Conservation (phyloP, 139 green algal species). For the Parachlorella kessleri region DNA sequence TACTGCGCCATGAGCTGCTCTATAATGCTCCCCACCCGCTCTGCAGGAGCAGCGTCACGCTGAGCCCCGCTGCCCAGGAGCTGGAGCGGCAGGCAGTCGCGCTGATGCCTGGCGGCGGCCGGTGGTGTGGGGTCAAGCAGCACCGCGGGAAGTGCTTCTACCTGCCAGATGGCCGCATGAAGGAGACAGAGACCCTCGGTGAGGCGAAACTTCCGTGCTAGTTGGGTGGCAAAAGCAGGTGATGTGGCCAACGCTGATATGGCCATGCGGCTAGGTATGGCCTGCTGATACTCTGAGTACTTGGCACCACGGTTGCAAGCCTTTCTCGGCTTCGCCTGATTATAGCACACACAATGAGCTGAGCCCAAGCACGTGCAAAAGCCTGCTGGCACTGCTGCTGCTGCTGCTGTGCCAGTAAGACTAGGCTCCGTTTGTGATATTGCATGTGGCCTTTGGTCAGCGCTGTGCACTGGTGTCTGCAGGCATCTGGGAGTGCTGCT, state of each 20-base stretch:
- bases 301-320: too few relatives aligned
- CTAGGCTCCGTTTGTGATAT: too few relatives aligned
- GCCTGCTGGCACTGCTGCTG: constrained; percentile 2
- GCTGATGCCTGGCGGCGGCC: neutral
- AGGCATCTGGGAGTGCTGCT: constrained; percentile 30
- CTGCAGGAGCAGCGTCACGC: neutral
- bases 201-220: too few relatives aligned
- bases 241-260: too few relatives aligned
- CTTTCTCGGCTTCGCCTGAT: too few relatives aligned
- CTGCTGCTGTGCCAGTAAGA: neutral
- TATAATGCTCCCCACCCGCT: too few relatives aligned
- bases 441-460: too few relatives aligned
- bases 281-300: too few relatives aligned
- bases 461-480: too few relatives aligned
- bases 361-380: constrained; percentile 15
- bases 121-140: constrained; percentile 3
- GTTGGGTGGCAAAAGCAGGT: too few relatives aligned
- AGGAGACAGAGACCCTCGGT: constrained; percentile 34
- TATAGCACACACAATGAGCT: too few relatives aligned
- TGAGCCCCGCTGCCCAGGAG: neutral
- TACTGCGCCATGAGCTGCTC: neutral
- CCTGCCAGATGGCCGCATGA: constrained; percentile 3
- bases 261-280: too few relatives aligned
- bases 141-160: neutral
- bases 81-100: neutral